phyloP scores from a whole-genome alignment of 2,329 filamentous ascomycete genomes.

The Paraphoma sp. region DNA sequence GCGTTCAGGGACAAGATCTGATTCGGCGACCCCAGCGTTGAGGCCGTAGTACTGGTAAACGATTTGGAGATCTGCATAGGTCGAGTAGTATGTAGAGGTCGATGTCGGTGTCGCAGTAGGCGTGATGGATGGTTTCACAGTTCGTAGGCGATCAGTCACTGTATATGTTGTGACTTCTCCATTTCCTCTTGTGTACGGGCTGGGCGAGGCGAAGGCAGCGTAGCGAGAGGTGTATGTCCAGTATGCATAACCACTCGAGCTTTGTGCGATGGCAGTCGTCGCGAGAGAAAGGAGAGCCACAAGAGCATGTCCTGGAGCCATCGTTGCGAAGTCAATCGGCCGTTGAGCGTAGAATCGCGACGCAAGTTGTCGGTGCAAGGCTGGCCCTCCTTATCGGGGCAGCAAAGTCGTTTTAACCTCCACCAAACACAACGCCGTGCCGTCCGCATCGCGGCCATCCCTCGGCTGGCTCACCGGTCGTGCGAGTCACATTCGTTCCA shows the following conservation, averaged over 20 bases:
- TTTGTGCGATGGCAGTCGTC: constrained; percentile 19
- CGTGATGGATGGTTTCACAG: constrained; percentile 30
- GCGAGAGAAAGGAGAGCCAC: constrained; percentile 20
- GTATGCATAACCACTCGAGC: constrained; percentile 15
- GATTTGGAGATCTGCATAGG: constrained; percentile 19
- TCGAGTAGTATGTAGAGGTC: constrained; percentile 11
- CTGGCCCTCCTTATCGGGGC: constrained; percentile 17
- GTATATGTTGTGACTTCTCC: constrained; percentile 13
- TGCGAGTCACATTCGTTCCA: constrained; percentile 23
- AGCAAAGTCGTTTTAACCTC: constrained; percentile 28
- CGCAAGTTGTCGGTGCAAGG: constrained; percentile 13
- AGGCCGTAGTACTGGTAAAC: constrained; percentile 29
- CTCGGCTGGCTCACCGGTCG: constrained; percentile 29
- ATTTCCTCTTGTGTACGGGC: constrained; percentile 19
- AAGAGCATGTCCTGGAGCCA: constrained; percentile 21
- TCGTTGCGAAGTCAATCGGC: constrained; percentile 13
- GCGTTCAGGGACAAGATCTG: constrained; percentile 29
- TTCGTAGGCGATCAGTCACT: constrained; percentile 15
- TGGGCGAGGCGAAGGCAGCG: constrained; percentile 19
- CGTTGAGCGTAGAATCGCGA: constrained; percentile 13
- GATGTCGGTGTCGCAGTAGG: constrained; percentile 31
- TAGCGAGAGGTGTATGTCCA: constrained; percentile 34
- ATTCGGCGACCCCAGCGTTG: constrained; percentile 25
- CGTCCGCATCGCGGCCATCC: constrained; percentile 7
- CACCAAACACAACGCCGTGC: constrained; percentile 14